Conservation (phyloP, 371 early-diverging fungal species). For the Rhizopus sp. region DNA sequence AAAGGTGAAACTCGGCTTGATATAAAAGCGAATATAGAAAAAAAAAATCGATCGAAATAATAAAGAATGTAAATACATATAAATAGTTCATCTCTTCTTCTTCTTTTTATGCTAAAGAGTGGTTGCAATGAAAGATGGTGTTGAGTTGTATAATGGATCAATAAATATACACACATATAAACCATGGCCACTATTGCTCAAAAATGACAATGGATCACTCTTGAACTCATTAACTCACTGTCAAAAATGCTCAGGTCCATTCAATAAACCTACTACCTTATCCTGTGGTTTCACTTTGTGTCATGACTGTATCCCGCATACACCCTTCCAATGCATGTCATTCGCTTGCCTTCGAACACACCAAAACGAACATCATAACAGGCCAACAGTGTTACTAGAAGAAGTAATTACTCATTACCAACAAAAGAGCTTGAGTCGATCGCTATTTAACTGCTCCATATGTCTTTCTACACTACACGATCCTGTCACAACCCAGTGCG, state of each 20-base stretch:
- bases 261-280: conserved; percentile 28
- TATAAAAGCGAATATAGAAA: no score
- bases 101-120: no score
- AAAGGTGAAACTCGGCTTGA: no score
- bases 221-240: conserved; percentile 15
- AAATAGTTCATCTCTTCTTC: no score
- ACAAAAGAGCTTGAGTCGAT: background rate
- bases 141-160: background rate
- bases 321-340: conserved; percentile 47
- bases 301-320: conserved; percentile 21
- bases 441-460: conserved; percentile 21
- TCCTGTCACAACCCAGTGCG: conserved; percentile 66
- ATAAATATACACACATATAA: background rate
- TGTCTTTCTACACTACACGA: conserved; percentile 19
- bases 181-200: background rate
- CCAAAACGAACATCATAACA: background rate
- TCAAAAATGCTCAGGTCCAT: conserved; percentile 7
- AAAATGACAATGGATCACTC: background rate
- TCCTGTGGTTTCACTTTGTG: conserved; percentile 47
- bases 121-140: no score
- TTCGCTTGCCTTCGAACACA: conserved; percentile 33
- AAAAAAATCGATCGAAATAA: background rate
- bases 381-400: conserved; percentile 16
- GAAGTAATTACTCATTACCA: conserved; percentile 9
- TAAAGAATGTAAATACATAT: background rate